Evolutionary conservation across 2,329 filamentous ascomycete genomes (phyloP).

Genomic region (Fusarium bactridioides): DNA sequence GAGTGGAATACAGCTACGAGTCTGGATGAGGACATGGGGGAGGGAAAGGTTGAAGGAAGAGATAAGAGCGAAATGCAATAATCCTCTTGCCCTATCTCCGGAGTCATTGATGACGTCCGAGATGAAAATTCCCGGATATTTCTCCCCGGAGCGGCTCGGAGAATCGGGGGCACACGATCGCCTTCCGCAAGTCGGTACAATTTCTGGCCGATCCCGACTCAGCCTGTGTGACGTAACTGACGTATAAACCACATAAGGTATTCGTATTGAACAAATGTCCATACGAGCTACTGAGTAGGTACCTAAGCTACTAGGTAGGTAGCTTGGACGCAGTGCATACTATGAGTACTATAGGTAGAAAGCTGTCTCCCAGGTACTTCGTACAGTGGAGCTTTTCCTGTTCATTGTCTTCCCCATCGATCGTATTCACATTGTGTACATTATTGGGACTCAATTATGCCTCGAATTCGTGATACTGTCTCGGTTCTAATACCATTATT

Average conservation of each 20-base stretch:
- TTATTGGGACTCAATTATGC: neutral
- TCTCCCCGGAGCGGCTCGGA: constrained; percentile 39
- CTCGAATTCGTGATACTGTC: neutral
- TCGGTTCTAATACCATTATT: neutral
- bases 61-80: neutral
- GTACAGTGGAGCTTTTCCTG: neutral
- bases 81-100: constrained; percentile 12
- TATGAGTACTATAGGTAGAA: neutral
- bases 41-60: too few species aligned
- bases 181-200: constrained; percentile 15
- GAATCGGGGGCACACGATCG: constrained; percentile 31
- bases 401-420: neutral
- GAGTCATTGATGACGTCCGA: constrained; percentile 37
- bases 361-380: neutral
- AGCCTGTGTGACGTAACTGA: neutral
- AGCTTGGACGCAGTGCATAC: neutral
- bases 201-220: constrained; percentile 21
- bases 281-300: neutral
- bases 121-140: constrained; percentile 32
- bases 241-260: neutral
- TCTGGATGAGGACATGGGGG: neutral
- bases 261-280: neutral
- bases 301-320: too few species aligned
- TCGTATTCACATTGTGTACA: neutral
- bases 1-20: neutral